phyloP scores from a whole-genome alignment of 2,329 filamentous ascomycete species.

The Fusarium aywerte region DNA sequence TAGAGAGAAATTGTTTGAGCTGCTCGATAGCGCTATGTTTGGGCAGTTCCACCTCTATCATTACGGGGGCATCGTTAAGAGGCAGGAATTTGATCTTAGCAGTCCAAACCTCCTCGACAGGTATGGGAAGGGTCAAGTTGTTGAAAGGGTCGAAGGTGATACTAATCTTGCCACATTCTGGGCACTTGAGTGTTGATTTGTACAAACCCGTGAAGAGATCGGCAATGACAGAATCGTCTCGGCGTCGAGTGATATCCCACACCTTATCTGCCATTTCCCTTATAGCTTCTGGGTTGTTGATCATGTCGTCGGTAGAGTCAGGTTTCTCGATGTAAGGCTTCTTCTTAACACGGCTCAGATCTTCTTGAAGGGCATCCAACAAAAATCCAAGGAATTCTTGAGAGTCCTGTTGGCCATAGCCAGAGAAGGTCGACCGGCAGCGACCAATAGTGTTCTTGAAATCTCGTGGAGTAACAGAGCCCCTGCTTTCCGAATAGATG shows the following conservation, averaged over 20 bases:
- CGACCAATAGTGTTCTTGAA: slow-evolving; percentile 87
- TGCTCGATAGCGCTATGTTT: slow-evolving; percentile 76
- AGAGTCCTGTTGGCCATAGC: slow-evolving; percentile 96
- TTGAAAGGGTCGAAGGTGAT: slow-evolving; percentile 99
- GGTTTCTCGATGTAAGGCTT: slow-evolving; percentile 99
- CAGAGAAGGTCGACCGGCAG: slow-evolving; percentile 86
- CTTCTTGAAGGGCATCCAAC: slow-evolving; percentile 93
- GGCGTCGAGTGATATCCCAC: slow-evolving; percentile 89
- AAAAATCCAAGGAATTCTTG: slow-evolving; percentile 97
- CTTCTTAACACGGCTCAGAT: slow-evolving; percentile 90
- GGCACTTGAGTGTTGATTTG: slow-evolving; percentile 96
- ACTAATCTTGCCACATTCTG: slow-evolving; percentile 91
- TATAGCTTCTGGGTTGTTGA: slow-evolving; percentile 82
- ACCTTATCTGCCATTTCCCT: slow-evolving; percentile 86
- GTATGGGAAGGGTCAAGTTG: slow-evolving; percentile 89
- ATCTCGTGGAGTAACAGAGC: slow-evolving; percentile 79
- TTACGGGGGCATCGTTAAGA: slow-evolving; percentile 74
- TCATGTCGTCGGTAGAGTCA: slow-evolving; percentile 96
- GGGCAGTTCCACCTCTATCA: slow-evolving; percentile 81
- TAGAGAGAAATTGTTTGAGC: slow-evolving; percentile 77
- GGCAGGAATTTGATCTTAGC: slow-evolving; percentile 82
- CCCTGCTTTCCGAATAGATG: slow-evolving; percentile 77
- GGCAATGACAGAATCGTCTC: slow-evolving; percentile 94
- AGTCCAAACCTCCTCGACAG: slow-evolving; percentile 84
- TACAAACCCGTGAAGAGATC: slow-evolving; percentile 98